Conservation (phyloP, 2,329 filamentous ascomycete species). For the Hypoxylon sp. region DNA sequence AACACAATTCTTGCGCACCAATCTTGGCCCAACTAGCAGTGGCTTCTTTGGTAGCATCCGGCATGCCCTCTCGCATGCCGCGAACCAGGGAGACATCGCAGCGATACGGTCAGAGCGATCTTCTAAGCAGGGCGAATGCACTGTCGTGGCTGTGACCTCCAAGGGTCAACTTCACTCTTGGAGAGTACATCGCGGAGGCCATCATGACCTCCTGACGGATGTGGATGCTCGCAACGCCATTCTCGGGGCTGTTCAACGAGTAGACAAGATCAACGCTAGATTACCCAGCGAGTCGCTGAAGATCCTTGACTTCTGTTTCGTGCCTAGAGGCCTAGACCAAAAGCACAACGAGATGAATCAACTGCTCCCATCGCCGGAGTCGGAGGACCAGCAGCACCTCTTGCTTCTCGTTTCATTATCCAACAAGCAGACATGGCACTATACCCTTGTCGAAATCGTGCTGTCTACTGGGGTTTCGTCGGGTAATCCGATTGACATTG, state of each 20-base stretch:
- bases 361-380: slow-evolving; percentile 65
- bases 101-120: slow-evolving; percentile 83
- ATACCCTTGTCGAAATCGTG: slow-evolving; percentile 80
- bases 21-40: slow-evolving; percentile 67
- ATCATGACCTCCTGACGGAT: slow-evolving; percentile 80
- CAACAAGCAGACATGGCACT: slow-evolving; percentile 69
- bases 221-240: slow-evolving; percentile 78
- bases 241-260: slow-evolving; percentile 71
- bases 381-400: slow-evolving; percentile 70
- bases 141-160: slow-evolving; percentile 83
- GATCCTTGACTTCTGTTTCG: slow-evolving; percentile 84
- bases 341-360: slow-evolving; percentile 67
- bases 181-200: slow-evolving; percentile 90
- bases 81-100: slow-evolving; percentile 81
- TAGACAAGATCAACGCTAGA: slow-evolving; percentile 64
- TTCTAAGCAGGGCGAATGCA: slow-evolving; percentile 83
- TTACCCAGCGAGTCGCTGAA: slow-evolving; percentile 74
- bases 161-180: slow-evolving; percentile 86
- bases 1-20: slow-evolving; percentile 80
- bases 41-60: slow-evolving; percentile 87
- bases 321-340: slow-evolving; percentile 66
- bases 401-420: slow-evolving; percentile 73
- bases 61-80: slow-evolving; percentile 78
- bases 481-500: slow-evolving; percentile 64
- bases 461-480: slow-evolving; percentile 65